phyloP scores from a whole-genome alignment of 2,329 filamentous ascomycete genomes.

The Exophiala oligosperma region DNA sequence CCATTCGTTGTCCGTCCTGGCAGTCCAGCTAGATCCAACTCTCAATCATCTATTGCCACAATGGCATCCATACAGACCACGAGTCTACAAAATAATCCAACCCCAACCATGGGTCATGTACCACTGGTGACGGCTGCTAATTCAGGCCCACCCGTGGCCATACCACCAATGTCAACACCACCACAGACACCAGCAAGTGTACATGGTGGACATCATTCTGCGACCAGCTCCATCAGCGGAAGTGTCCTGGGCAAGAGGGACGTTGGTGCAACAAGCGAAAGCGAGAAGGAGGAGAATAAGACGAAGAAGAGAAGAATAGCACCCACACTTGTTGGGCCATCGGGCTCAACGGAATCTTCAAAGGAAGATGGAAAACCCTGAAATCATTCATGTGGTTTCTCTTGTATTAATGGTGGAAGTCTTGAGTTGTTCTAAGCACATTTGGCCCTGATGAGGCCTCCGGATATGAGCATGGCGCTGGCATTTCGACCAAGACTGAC shows the following conservation, averaged over 20 bases:
- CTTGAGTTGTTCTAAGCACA: background rate
- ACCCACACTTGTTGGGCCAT: constrained; percentile 32
- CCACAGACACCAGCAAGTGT: constrained; percentile 74
- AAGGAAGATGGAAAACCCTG: constrained; percentile 12
- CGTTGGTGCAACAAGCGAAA: constrained; percentile 40
- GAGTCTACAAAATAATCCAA: constrained; percentile 69
- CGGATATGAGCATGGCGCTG: constrained; percentile 19
- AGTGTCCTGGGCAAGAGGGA: constrained; percentile 58
- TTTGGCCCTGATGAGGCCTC: background rate
- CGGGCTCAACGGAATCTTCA: constrained; percentile 11
- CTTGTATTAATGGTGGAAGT: background rate
- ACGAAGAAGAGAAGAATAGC: constrained; percentile 35
- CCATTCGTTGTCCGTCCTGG: constrained; percentile 60
- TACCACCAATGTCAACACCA: constrained; percentile 77
- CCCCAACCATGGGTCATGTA: constrained; percentile 73
- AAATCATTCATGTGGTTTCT: background rate
- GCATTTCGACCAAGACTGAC: background rate
- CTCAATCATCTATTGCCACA: constrained; percentile 75
- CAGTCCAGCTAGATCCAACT: constrained; percentile 83
- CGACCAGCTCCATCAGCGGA: constrained; percentile 53
- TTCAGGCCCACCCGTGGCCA: constrained; percentile 51
- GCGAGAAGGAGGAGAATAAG: constrained; percentile 39
- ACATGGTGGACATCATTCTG: constrained; percentile 48
- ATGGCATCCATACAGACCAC: constrained; percentile 47
- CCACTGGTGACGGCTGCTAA: constrained; percentile 74